Evolutionary conservation across 768 basidiomycete species (phyloP).

Genomic region (Trametes cinnabarina): DNA sequence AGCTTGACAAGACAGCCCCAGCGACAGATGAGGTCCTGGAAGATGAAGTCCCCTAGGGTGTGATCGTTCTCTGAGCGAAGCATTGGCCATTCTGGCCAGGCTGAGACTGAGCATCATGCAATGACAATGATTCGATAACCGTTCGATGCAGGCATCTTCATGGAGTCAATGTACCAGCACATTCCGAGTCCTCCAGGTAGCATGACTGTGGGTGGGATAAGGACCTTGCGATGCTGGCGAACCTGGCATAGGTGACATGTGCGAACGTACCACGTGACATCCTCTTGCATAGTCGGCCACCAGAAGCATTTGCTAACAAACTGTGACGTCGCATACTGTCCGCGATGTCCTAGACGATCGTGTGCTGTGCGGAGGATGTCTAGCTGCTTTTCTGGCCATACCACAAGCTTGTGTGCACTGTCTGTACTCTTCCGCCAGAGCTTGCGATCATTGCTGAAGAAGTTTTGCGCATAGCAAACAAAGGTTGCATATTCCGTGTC

Average conservation of each 20-base stretch:
- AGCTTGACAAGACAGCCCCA: constrained; percentile 40
- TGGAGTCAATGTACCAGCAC: constrained; percentile 40
- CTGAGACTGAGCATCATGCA: constrained; percentile 33
- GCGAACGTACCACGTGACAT: constrained; percentile 22
- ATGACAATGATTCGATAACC: constrained; percentile 38
- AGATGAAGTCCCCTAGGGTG: constrained; percentile 32
- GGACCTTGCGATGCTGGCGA: constrained; percentile 20
- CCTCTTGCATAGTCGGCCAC: constrained; percentile 25
- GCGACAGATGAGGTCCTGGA: constrained; percentile 34
- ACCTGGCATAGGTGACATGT: constrained; percentile 42
- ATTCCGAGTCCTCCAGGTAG: constrained; percentile 27
- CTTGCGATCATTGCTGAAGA: not conserved
- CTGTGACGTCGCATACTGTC: constrained; percentile 4
- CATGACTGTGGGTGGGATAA: constrained; percentile 22
- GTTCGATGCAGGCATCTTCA: constrained; percentile 37
- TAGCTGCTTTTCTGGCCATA: not conserved
- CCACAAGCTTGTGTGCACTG: constrained; percentile 15
- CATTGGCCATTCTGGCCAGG: constrained; percentile 32
- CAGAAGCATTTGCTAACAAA: constrained; percentile 21
- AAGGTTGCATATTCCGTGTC: too few relatives aligned
- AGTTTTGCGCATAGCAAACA: too few relatives aligned
- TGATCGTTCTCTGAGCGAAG: constrained; percentile 31
- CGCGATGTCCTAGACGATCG: constrained; percentile 24
- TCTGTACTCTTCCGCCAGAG: constrained; percentile 9
- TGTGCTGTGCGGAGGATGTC: constrained; percentile 9